These are phyloP conservation scores for Chlorella sp. DNA, from an alignment of 139 green algal species.

Conservation along the genomic window DNA sequence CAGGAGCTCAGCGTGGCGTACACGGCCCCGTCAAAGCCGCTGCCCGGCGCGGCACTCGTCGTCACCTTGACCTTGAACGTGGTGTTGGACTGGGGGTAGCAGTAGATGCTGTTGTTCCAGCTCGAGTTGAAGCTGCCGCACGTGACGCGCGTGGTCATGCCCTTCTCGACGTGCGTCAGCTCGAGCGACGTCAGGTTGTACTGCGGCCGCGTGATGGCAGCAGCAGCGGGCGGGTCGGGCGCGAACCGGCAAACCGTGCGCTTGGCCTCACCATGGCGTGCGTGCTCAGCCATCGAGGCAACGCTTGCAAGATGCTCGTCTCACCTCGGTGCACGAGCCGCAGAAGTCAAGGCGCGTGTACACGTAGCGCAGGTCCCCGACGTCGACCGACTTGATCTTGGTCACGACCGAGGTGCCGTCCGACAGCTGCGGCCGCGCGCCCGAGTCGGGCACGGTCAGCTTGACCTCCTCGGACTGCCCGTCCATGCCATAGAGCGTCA, in stretches of 20 bases:
- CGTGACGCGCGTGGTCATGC: not conserved
- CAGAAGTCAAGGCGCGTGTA: not conserved
- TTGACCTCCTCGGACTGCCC: not conserved
- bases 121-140: too few species aligned
- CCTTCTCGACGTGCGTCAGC: not conserved
- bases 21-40: constrained; percentile 11
- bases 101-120: too few species aligned
- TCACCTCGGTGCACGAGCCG: not conserved
- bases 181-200: not conserved
- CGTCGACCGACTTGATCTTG: constrained; percentile 4
- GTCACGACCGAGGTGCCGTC: not conserved
- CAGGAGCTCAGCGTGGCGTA: constrained; percentile 2
- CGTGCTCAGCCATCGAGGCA: too few species aligned
- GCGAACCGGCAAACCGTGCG: too few species aligned
- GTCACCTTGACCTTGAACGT: constrained; percentile 4
- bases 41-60: not conserved
- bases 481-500: constrained; percentile 5
- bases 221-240: too few species aligned
- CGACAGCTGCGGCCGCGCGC: not conserved
- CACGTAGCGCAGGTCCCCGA: constrained; percentile 7
- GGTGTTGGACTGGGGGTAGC: not conserved
- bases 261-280: too few species aligned
- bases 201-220: too few species aligned
- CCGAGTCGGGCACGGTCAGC: not conserved
- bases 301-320: too few species aligned